These are phyloP conservation scores for Basidioascus undulatus DNA, from an alignment of 768 basidiomycete species.

Conservation along the genomic window DNA sequence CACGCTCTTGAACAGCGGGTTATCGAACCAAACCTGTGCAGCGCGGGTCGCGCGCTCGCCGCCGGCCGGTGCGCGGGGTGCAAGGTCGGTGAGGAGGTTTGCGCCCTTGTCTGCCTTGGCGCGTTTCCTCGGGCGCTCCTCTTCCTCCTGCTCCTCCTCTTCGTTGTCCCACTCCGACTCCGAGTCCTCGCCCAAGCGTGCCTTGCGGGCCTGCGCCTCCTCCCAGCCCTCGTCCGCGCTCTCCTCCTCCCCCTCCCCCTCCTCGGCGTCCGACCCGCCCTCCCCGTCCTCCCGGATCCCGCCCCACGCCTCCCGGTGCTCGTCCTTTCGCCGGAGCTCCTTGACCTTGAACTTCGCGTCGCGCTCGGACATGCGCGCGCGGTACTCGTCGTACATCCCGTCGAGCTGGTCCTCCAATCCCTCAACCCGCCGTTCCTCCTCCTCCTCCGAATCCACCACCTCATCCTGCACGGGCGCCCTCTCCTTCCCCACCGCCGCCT, in stretches of 20 bases:
- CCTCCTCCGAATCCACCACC: conserved; percentile 29
- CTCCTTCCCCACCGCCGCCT: conserved; percentile 7
- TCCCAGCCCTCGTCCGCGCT: conserved; percentile 45
- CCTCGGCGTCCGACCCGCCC: conserved; percentile 20
- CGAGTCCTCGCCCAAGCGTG: conserved; percentile 14
- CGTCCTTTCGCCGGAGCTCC: conserved; percentile 46
- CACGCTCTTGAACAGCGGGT: conserved; percentile 56
- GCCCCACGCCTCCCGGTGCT: conserved; percentile 49
- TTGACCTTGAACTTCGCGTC: conserved; percentile 72
- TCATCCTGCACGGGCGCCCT: conserved; percentile 24
- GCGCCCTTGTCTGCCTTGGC: conserved; percentile 24
- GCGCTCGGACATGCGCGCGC: conserved; percentile 47
- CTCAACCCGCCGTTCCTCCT: conserved; percentile 36
- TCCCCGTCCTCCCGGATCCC: conserved; percentile 32
- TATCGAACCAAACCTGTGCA: conserved; percentile 84
- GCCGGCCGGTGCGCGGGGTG: conserved; percentile 12
- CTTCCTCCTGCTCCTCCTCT: conserved; percentile 19
- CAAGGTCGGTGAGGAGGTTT: conserved; percentile 28
- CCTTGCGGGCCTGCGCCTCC: conserved; percentile 20
- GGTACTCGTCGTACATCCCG: conserved; percentile 66
- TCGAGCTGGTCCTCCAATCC: conserved; percentile 69
- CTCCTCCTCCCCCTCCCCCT: conserved; percentile 13
- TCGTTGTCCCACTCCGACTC: conserved; percentile 30
- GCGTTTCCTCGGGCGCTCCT: conserved; percentile 16
- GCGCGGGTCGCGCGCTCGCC: conserved; percentile 19